phyloP scores from a whole-genome alignment of 345 rosid species.

The Gossypium longicalyx region DNA sequence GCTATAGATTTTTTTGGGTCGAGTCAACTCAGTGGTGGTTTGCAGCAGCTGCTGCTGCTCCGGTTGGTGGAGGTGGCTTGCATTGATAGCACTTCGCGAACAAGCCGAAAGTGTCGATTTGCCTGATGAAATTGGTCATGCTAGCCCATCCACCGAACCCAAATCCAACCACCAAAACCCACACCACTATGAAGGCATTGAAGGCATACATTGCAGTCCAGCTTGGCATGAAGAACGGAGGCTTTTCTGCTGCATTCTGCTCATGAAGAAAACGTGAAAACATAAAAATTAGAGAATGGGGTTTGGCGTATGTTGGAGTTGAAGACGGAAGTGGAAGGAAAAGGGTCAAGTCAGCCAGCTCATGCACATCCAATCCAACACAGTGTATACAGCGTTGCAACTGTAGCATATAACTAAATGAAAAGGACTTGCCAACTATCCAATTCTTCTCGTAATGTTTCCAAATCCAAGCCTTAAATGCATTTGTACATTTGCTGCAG shows the following conservation, averaged over 20 bases:
- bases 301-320: too few relatives aligned
- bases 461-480: conserved; percentile 42
- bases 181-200: conserved; percentile 65
- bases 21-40: conserved; percentile 35
- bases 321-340: background rate
- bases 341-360: conserved; percentile 37
- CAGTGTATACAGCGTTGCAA: conserved; percentile 19
- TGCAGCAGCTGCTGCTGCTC: conserved; percentile 24
- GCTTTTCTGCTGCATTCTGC: conserved; percentile 97
- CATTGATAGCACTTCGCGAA: conserved; percentile 99
- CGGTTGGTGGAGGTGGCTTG: conserved; percentile 55
- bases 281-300: background rate
- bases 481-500: conserved; percentile 27
- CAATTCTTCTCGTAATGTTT: conserved; percentile 25
- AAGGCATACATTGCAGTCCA: conserved; percentile 88
- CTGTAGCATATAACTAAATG: conserved; percentile 43
- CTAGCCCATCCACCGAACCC: conserved; percentile 99
- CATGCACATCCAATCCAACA: conserved; percentile 5
- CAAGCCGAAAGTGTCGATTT: conserved; percentile 86
- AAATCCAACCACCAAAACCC: conserved; percentile 86
- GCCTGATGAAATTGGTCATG: conserved; percentile 77
- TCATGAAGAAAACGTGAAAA: background rate
- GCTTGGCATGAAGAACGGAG: conserved; percentile 79
- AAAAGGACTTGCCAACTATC: conserved; percentile 46
- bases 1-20: background rate